A percentile compares a stretch with the other conserved stretches of the same genome.
Conservation (phyloP, 2,329 filamentous ascomycete genomes). For the Phialophora expanda region DNA sequence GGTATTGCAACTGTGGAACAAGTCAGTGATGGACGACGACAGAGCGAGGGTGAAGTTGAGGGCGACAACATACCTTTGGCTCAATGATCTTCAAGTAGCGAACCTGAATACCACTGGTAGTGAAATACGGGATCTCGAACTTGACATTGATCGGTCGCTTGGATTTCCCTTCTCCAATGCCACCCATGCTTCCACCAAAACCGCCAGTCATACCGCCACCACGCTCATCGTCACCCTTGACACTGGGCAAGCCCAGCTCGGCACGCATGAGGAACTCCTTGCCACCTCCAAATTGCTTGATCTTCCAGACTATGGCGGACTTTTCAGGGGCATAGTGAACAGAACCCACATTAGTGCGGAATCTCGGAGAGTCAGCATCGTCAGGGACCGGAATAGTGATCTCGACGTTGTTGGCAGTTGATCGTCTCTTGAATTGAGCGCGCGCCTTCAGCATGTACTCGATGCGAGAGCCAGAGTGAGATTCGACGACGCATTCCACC, state of each 20-base stretch:
- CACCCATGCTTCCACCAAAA: conserved; percentile 96
- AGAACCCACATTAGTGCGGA: conserved; percentile 94
- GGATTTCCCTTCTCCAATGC: conserved; percentile 77
- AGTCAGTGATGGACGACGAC: conserved; percentile 10
- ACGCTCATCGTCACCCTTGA: conserved; percentile 92
- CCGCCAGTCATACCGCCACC: conserved; percentile 97
- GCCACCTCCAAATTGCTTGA: conserved; percentile 98
- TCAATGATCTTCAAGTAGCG: conserved; percentile 99
- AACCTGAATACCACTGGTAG: conserved; percentile 98
- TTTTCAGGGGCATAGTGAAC: conserved; percentile 98
- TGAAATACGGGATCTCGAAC: conserved; percentile 99
- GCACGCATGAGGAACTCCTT: conserved; percentile 99
- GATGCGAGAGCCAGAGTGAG: conserved; percentile 90
- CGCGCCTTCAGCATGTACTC: conserved; percentile 99
- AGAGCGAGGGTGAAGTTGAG: neutral
- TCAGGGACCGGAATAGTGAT: conserved; percentile 97
- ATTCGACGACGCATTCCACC: conserved; percentile 98
- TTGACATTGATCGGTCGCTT: conserved; percentile 98
- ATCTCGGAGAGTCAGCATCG: conserved; percentile 92
- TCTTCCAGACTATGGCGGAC: conserved; percentile 98
- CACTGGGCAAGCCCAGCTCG: conserved; percentile 89
- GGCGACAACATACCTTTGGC: conserved; percentile 75
- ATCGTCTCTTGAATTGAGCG: conserved; percentile 96
- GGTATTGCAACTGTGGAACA: conserved; percentile 84
- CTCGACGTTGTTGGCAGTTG: conserved; percentile 98